These are phyloP conservation scores for Antrodiella citrinella DNA, from an alignment of 768 basidiomycete genomes.

Conservation along the genomic window DNA sequence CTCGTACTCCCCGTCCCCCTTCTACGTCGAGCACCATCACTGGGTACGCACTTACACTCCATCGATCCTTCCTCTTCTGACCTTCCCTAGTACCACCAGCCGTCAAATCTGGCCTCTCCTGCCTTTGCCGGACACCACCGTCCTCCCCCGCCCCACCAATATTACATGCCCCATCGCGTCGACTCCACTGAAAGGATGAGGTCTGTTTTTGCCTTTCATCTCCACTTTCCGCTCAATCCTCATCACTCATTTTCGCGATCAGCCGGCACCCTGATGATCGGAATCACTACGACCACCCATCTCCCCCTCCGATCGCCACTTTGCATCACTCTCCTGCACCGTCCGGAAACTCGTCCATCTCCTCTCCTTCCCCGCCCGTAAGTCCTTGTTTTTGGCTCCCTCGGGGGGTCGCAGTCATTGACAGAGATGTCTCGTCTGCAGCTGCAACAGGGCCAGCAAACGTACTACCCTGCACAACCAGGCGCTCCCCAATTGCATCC, in stretches of 20 bases:
- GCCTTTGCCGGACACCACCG: conserved; percentile 6
- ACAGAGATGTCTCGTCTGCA: conserved; percentile 32
- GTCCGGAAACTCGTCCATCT: conserved; percentile 50
- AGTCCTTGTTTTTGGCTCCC: too few relatives aligned
- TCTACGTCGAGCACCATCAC: conserved; percentile 4
- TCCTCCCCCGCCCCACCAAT: conserved; percentile 10
- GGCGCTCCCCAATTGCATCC: conserved; percentile 4
- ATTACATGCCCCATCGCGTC: conserved; percentile 46
- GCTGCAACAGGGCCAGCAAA: conserved; percentile 1
- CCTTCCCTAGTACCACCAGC: conserved; percentile 10
- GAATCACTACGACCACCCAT: conserved; percentile 36
- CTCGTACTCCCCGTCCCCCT: not conserved
- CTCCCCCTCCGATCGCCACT: conserved; percentile 41
- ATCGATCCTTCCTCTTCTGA: conserved; percentile 3
- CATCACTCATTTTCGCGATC: conserved; percentile 9
- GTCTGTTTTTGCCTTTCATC: conserved; percentile 25
- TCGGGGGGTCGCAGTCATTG: too few relatives aligned
- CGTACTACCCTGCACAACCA: not conserved
- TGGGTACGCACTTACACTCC: conserved; percentile 1
- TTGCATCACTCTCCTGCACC: conserved; percentile 53
- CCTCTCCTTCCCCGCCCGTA: conserved; percentile 44
- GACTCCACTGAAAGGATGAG: conserved; percentile 23
- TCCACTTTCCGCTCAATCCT: conserved; percentile 12
- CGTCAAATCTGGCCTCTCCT: conserved; percentile 11
- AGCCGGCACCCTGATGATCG: conserved; percentile 31